These are phyloP conservation scores for Cercospora sp. DNA, from an alignment of 2,329 filamentous ascomycete genomes.

Conservation along the genomic window DNA sequence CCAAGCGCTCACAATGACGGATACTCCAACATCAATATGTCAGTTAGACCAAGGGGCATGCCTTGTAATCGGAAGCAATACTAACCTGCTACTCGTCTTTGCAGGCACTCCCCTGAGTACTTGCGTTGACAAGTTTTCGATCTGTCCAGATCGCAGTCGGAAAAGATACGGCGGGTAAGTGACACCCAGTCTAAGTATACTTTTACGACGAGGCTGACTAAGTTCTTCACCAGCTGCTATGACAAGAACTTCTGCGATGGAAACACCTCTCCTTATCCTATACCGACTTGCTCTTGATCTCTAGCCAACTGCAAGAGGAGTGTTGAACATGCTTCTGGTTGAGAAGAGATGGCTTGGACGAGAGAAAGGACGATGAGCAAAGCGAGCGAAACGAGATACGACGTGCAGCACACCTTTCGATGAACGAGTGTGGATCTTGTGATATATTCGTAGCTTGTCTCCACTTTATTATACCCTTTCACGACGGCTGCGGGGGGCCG, in stretches of 20 bases:
- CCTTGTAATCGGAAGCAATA: neutral
- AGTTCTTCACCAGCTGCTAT: slow-evolving; percentile 21
- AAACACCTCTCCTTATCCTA: slow-evolving; percentile 19
- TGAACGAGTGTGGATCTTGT: neutral
- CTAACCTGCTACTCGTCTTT: neutral
- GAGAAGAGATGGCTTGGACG: neutral
- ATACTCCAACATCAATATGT: neutral
- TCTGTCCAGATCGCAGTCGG: slow-evolving; percentile 4
- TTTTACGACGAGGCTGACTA: neutral
- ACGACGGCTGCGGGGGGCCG: neutral
- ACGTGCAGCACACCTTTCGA: neutral
- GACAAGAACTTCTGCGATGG: slow-evolving; percentile 30
- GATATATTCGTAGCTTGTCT: neutral
- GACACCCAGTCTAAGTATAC: neutral
- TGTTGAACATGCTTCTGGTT: neutral
- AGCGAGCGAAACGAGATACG: neutral
- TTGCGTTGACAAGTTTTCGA: slow-evolving; percentile 23
- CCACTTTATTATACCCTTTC: neutral
- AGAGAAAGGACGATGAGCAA: neutral
- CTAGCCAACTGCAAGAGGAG: neutral
- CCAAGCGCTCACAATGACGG: neutral
- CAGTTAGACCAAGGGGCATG: neutral
- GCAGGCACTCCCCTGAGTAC: slow-evolving; percentile 19
- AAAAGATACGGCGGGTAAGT: slow-evolving; percentile 28
- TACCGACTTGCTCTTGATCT: slow-evolving; percentile 14